Evolutionary conservation across 257 asterid genomes (phyloP).

Genomic region (Lycium ferocissimum): DNA sequence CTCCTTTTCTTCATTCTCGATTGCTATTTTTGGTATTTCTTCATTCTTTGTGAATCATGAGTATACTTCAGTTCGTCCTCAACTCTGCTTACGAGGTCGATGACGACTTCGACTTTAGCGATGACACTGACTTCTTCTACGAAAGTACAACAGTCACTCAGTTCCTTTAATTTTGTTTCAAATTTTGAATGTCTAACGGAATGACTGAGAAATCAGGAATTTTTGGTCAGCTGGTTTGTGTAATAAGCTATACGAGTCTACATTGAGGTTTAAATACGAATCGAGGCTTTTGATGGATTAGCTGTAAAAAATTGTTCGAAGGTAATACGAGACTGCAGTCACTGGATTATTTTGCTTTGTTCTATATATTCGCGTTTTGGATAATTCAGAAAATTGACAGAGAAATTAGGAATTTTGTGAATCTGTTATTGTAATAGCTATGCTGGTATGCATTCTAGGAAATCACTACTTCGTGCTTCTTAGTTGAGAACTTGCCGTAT

Average conservation of each 20-base stretch:
- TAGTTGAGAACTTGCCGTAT: too few relatives aligned
- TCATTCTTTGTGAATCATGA: too few relatives aligned
- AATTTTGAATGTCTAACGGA: neutral
- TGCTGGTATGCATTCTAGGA: neutral
- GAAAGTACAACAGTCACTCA: constrained; percentile 21
- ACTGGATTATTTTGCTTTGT: neutral
- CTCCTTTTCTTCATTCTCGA: too few relatives aligned
- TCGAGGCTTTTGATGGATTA: neutral
- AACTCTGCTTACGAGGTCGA: constrained; percentile 66
- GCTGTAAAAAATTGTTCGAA: neutral
- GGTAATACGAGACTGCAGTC: neutral
- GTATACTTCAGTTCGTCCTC: constrained; percentile 67
- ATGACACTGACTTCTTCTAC: constrained; percentile 47
- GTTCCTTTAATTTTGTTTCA: neutral
- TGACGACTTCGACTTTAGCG: constrained; percentile 57
- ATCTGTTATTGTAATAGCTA: constrained; percentile 2
- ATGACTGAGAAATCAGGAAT: constrained; percentile 21
- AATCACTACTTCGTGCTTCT: too few relatives aligned
- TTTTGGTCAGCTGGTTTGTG: neutral
- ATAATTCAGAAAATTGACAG: neutral
- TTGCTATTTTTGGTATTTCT: too few relatives aligned
- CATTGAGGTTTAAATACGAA: too few relatives aligned
- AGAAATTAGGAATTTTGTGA: neutral
- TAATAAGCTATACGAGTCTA: neutral
- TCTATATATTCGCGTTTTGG: neutral